A percentile compares a stretch with the other conserved stretches of the same genome.
Evolutionary conservation across 1,139 yeast species (phyloP).

Genomic region (Pichia sp.): DNA sequence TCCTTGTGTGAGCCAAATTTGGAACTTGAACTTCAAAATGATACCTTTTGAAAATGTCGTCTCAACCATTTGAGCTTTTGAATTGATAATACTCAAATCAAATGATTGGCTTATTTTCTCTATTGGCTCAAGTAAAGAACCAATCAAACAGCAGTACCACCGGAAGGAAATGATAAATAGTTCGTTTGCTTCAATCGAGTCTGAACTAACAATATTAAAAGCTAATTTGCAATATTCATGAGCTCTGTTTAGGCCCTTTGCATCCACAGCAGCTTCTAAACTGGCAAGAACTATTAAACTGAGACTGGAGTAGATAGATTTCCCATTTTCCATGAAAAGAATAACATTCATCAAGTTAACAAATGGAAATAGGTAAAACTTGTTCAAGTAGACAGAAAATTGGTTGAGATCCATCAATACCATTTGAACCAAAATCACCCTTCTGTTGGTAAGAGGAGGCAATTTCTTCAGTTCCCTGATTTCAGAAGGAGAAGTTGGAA

Average conservation of each 20-base stretch:
- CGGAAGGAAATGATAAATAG: conserved; percentile 43
- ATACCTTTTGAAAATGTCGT: conserved; percentile 7
- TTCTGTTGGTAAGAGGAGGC: conserved; percentile 33
- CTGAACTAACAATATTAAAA: conserved; percentile 37
- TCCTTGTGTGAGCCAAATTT: conserved; percentile 19
- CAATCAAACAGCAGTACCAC: conserved; percentile 42
- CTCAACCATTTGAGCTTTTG: conserved; percentile 9
- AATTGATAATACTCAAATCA: conserved; percentile 30
- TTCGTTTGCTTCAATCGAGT: conserved; percentile 36
- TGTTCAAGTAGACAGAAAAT: conserved; percentile 29
- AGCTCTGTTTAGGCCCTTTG: conserved; percentile 39
- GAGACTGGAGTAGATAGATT: conserved; percentile 33
- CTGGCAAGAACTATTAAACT: conserved; percentile 35
- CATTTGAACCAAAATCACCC: conserved; percentile 39
- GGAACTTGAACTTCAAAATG: conserved; percentile 14
- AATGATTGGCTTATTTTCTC: conserved; percentile 37
- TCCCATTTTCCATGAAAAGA: conserved; percentile 34
- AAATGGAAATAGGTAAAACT: conserved; percentile 26
- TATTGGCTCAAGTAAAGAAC: conserved; percentile 43
- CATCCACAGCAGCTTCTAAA: conserved; percentile 31
- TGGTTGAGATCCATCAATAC: conserved; percentile 42
- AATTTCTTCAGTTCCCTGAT: conserved; percentile 37
- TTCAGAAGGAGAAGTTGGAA: conserved; percentile 44
- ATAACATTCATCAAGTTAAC: conserved; percentile 32
- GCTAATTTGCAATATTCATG: conserved; percentile 41